phyloP scores from a whole-genome alignment of 371 early-diverging fungal species.

The Mortierella sp. region DNA sequence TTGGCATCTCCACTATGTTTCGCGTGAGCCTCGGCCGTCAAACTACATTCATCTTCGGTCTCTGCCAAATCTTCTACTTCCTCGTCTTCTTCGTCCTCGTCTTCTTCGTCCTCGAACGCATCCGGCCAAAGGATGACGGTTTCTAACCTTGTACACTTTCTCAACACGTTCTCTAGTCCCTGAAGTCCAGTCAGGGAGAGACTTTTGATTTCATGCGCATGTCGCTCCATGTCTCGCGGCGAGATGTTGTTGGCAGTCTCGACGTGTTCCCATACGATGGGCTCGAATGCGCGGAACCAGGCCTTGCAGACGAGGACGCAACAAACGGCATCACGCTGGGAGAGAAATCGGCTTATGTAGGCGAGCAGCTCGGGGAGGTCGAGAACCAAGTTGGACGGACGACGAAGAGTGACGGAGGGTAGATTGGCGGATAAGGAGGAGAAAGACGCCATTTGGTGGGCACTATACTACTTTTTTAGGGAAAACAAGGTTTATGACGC shows the following conservation, averaged over 20 bases:
- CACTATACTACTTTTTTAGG: too few species aligned
- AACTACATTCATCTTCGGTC: neutral
- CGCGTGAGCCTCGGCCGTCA: neutral
- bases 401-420: neutral
- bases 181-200: conserved; percentile 7
- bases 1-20: neutral
- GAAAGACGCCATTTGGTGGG: too few species aligned
- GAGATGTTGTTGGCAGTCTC: conserved; percentile 29
- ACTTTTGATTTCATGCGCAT: conserved; percentile 20
- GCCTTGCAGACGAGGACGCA: conserved; percentile 30
- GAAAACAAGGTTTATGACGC: too few species aligned
- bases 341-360: conserved; percentile 21
- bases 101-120: conserved; percentile 36
- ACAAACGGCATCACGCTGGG: conserved; percentile 21
- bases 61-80: conserved; percentile 3
- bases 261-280: conserved; percentile 31
- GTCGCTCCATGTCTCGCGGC: conserved; percentile 8
- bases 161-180: conserved; percentile 13
- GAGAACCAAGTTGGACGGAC: conserved; percentile 2
- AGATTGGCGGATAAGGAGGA: neutral
- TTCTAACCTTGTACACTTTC: conserved; percentile 19
- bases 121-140: conserved; percentile 43
- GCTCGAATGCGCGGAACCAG: conserved; percentile 26
- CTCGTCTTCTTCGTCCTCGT: conserved; percentile 8
- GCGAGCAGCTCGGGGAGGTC: conserved; percentile 30